Evolutionary conservation across 371 early-diverging fungal genomes (phyloP).

Genomic region (Mucor piriformis): DNA sequence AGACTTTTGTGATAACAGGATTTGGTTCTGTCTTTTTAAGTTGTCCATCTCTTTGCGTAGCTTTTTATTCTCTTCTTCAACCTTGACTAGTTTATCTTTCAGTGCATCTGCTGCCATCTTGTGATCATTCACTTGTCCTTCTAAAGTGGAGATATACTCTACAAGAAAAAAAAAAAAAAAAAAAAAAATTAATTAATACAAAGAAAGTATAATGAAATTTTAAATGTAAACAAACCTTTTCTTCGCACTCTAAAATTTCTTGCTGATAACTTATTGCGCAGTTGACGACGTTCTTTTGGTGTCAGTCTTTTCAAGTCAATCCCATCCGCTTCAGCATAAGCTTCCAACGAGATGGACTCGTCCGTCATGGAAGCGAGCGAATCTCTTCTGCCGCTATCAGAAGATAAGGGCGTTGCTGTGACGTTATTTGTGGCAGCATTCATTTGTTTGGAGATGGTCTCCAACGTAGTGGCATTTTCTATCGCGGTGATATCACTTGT

Average conservation of each 20-base stretch:
- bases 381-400: conserved; percentile 7
- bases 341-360: conserved; percentile 28
- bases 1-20: conserved; percentile 16
- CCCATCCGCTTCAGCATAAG: conserved; percentile 39
- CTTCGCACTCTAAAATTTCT: conserved; percentile 86
- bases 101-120: conserved; percentile 60
- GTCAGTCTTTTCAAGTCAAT: conserved; percentile 64
- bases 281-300: conserved; percentile 82
- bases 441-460: not conserved
- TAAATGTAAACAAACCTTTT: conserved; percentile 62
- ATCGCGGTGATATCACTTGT: conserved; percentile 1
- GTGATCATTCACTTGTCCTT: conserved; percentile 74
- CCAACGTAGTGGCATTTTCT: not conserved
- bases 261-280: conserved; percentile 89
- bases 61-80: conserved; percentile 62
- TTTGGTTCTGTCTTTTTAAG: conserved; percentile 45
- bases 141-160: conserved; percentile 85
- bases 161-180: conserved; percentile 5
- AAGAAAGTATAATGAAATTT: conserved; percentile 1
- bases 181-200: not conserved
- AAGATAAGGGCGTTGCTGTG: conserved; percentile 1
- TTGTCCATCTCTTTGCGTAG: conserved; percentile 59
- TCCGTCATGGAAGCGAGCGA: conserved; percentile 16
- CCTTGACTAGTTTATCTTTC: conserved; percentile 42
- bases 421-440: conserved; percentile 34